A percentile compares a stretch with the other conserved stretches of the same genome.
phyloP scores from a whole-genome alignment of 108 stramenopile species.

The Fistulifera solaris region DNA sequence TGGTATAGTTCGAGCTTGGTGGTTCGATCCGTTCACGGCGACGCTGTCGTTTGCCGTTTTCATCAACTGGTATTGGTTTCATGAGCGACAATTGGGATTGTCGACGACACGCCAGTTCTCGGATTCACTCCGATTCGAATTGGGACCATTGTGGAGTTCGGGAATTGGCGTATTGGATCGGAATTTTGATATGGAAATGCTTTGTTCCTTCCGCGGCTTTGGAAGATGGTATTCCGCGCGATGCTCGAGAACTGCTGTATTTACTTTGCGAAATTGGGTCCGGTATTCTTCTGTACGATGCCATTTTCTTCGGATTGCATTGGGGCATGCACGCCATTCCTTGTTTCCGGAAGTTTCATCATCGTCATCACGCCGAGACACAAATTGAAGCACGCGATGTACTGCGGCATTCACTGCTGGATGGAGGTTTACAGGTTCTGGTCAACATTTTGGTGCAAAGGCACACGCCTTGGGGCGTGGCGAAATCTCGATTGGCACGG shows the following conservation, averaged over 20 bases:
- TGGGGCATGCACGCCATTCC: slow-evolving; percentile 21
- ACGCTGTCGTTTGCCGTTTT: slow-evolving; percentile 13
- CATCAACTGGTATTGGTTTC: slow-evolving; percentile 14
- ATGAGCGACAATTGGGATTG: slow-evolving; percentile 11
- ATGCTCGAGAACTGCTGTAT: background rate
- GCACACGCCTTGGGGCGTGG: slow-evolving; percentile 18
- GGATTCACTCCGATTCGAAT: background rate
- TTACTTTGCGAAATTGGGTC: slow-evolving; percentile 10
- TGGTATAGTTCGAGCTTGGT: slow-evolving; percentile 17
- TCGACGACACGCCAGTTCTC: background rate
- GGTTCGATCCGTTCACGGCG: slow-evolving; percentile 21
- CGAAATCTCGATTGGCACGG: slow-evolving; percentile 26
- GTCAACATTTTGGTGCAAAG: slow-evolving; percentile 40
- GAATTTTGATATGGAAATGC: slow-evolving; percentile 10
- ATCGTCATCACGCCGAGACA: slow-evolving; percentile 5
- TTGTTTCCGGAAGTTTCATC: slow-evolving; percentile 2
- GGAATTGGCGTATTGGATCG: slow-evolving; percentile 21
- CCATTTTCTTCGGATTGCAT: slow-evolving; percentile 18
- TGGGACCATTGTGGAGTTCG: background rate
- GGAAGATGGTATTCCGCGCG: slow-evolving; percentile 10
- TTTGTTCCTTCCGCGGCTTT: slow-evolving; percentile 9
- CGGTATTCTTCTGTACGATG: slow-evolving; percentile 20
- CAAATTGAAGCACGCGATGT: slow-evolving; percentile 15
- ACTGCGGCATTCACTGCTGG: slow-evolving; percentile 37
- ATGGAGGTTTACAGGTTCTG: slow-evolving; percentile 36